A percentile compares a stretch with the other conserved stretches of the same genome.
These are phyloP conservation scores for Linnemannia schmuckeri DNA, from an alignment of 192 early-diverging fungal genomes.

Conservation along the genomic window DNA sequence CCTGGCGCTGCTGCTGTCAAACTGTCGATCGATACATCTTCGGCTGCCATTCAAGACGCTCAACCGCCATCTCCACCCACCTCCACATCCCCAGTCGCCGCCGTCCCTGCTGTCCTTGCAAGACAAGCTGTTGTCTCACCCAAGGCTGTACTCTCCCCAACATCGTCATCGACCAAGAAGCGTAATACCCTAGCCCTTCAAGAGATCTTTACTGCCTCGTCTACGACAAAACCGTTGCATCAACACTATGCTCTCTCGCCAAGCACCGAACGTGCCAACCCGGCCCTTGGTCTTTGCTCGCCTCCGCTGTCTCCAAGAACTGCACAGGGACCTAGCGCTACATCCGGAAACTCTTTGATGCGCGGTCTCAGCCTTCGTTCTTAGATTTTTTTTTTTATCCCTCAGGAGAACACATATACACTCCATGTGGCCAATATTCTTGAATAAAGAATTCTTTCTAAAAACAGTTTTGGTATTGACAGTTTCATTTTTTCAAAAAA, in stretches of 20 bases:
- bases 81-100: not conserved
- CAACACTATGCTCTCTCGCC: conserved; percentile 24
- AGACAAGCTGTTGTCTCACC: not conserved
- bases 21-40: conserved; percentile 19
- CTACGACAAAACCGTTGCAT: conserved; percentile 14
- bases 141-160: conserved; percentile 41
- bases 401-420: not conserved
- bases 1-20: conserved; percentile 8
- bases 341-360: conserved; percentile 12
- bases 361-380: conserved; percentile 39
- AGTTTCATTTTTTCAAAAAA: too few relatives aligned
- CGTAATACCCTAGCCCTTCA: conserved; percentile 34
- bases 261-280: conserved; percentile 30
- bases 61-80: conserved; percentile 1
- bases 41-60: not conserved
- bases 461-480: too few relatives aligned
- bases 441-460: not conserved
- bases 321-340: not conserved
- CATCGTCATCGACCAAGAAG: conserved; percentile 41
- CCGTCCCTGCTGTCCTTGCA: not conserved
- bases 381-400: not conserved
- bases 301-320: conserved; percentile 35
- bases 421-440: not conserved
- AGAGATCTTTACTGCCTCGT: conserved; percentile 32
- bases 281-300: conserved; percentile 31